Conservation (phyloP, 2,329 filamentous ascomycete species). For the Helminthosporium solani region DNA sequence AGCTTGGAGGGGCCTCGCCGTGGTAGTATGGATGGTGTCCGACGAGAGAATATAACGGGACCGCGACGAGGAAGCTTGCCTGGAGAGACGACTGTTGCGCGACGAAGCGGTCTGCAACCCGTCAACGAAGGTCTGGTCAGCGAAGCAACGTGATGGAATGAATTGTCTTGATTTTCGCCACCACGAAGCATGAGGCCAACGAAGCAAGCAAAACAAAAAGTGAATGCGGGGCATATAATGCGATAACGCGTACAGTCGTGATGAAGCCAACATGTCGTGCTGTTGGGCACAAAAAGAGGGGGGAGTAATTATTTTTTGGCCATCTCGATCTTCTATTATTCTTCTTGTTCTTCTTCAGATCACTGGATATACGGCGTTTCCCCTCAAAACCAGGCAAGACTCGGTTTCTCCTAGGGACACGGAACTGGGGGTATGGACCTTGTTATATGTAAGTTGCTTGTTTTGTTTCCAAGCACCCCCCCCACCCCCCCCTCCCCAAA, state of each 20-base stretch:
- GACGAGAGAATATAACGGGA: conserved; percentile 45
- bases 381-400: background rate
- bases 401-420: background rate
- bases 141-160: conserved; percentile 5
- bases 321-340: no score
- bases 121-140: conserved; percentile 14
- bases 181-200: conserved; percentile 1
- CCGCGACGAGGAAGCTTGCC: conserved; percentile 45
- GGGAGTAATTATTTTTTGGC: background rate
- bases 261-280: background rate
- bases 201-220: background rate
- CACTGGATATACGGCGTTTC: background rate
- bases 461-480: background rate
- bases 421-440: background rate
- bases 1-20: conserved; percentile 61
- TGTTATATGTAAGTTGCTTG: background rate
- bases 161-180: conserved; percentile 1
- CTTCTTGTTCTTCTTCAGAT: background rate
- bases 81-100: conserved; percentile 61
- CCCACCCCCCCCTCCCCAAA: background rate
- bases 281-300: background rate
- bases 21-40: background rate
- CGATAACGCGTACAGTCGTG: background rate
- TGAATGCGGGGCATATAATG: background rate
- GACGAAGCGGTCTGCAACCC: conserved; percentile 14